Base-by-base conservation (phyloP, 2,329 filamentous ascomycete genomes). In the Fusarium sp. region DNA sequence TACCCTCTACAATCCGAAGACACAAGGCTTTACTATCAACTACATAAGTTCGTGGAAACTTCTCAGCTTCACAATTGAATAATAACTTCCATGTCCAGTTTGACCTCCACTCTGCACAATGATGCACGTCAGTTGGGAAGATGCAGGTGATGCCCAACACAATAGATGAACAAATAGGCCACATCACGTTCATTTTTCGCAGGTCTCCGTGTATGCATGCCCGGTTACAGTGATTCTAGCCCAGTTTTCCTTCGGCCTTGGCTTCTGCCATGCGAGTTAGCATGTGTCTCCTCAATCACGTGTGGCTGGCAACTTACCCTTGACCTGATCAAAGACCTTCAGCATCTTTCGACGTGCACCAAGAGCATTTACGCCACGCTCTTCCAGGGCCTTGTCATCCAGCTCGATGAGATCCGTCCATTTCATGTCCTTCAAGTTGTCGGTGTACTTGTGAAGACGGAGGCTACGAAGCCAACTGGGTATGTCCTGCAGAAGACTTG, bases 261-360 rank as follows among this genome's bases (percentile, higher is more conserved):
- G 90, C 90, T 72, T 92, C 89, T 88, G 69, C 54, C 23, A 9
- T 2, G 14, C 9, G 41, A 10, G 54, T 74, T 37, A 75, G 69
- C 44, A 41, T 15, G 32, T 43, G 15, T 21, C 19, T 37, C 14
- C n/a, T 15, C 10, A 15, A 17, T 17, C 4, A 17, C 4, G 35
- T 11, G 15, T 10, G n/a, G 13, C 7, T 33, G 14, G 36, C 15
- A 37, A 69, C 78, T 63, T 78, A 88, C 86, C 90, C 78, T 88
- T 92, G 71, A 98, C 94, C 80, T 97, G 93, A 71, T 98, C 95
- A 77, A 98, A 98, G 53, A 98, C 95, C 86, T 99, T 99, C 59
- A 99, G 81, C 92, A 99, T 96, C 85, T 99, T 99, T 74, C 94
- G 90, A 68, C 95, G 84, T 15, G 95, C 95, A 69, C 95, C 95